phyloP scores from a whole-genome alignment of 805 yeast genomes.

The Candida verbasci region DNA sequence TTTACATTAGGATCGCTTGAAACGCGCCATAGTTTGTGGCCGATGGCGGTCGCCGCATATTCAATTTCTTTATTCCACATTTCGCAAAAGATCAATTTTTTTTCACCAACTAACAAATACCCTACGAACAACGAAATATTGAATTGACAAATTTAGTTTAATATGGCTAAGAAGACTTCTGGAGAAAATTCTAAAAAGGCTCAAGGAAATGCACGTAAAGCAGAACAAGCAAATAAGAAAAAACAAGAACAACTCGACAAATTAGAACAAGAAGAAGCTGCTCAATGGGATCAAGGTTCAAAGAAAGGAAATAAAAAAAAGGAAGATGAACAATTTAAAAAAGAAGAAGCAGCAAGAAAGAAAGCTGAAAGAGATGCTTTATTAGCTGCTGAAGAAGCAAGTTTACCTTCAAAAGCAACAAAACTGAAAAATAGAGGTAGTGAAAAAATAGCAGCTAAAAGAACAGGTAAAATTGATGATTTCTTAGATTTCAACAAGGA shows the following conservation, averaged over 20 bases:
- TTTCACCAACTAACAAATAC: neutral
- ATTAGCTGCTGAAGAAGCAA: slow-evolving; percentile 59
- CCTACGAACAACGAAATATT: too few relatives aligned
- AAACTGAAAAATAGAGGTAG: slow-evolving; percentile 60
- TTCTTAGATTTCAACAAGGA: slow-evolving; percentile 53
- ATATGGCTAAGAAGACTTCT: slow-evolving; percentile 48
- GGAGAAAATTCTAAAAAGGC: slow-evolving; percentile 55
- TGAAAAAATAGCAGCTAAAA: slow-evolving; percentile 58
- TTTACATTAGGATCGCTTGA: too few relatives aligned
- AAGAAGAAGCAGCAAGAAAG: slow-evolving; percentile 70
- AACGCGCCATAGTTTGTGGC: too few relatives aligned
- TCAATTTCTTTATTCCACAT: too few relatives aligned
- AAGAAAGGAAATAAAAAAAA: slow-evolving; percentile 68
- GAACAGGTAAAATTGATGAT: slow-evolving; percentile 62
- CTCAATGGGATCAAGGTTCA: slow-evolving; percentile 67
- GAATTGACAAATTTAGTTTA: too few relatives aligned
- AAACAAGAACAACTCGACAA: slow-evolving; percentile 45
- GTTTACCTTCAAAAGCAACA: slow-evolving; percentile 54
- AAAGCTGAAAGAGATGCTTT: slow-evolving; percentile 78
- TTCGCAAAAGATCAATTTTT: slow-evolving; percentile 3
- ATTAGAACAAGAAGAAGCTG: slow-evolving; percentile 51
- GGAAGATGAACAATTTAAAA: slow-evolving; percentile 62
- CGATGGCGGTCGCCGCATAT: too few relatives aligned
- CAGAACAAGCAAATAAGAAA: slow-evolving; percentile 59
- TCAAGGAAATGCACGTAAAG: slow-evolving; percentile 63